Evolutionary conservation across 208 protist species (phyloP), one percentile per base, ranked within the genome.

Genomic region (Leishmania lainsoni): DNA sequence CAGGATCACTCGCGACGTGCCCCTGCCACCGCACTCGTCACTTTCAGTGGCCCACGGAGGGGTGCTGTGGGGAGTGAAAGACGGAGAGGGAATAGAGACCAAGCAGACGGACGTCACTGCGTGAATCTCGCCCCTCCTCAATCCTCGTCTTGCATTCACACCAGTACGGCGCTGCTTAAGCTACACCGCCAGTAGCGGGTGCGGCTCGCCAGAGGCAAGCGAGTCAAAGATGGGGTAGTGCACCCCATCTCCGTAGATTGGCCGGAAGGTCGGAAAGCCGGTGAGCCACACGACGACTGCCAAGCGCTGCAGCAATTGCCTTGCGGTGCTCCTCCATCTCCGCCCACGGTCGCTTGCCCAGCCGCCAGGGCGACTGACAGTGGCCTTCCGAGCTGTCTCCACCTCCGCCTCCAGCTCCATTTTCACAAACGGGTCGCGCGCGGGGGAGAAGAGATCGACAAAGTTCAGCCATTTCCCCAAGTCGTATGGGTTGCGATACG

Each of bases 401-500:
- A 35, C 68, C 75, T 71, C 59, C 5, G 58, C 35, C 63, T 78
- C 39, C 39, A 83, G 77, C n/a, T n/a, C 51, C 79, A 29, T 58
- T 17, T 32, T 56, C 78, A 94, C 84, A 8, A 94, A 9, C 5
- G 90, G 89, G 78, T 95, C 93, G 2, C 81, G 83, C 2, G 73
- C 72, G 32, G 91, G 89, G 65, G 87, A 81, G 80, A 97, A 94
- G 9, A 90, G 10, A 35, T 88, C 82, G 16, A 97, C 29, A 14
- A 97, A 51, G 81, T 97, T 97, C 4, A 81, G 80, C 87, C 86
- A 89, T n/a, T 75, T 42, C 0, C 94, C 92, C 10, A 96, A 76
- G 76, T 97, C 85, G 82, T 95, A 97, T 59, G 91, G 94, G 75
- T 78, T 93, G 65, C 86, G 88, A 74, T 91, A 93, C 3, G 71